Base-by-base conservation (phyloP, 2,329 filamentous ascomycete species). In the Podosphaera leucotricha region DNA sequence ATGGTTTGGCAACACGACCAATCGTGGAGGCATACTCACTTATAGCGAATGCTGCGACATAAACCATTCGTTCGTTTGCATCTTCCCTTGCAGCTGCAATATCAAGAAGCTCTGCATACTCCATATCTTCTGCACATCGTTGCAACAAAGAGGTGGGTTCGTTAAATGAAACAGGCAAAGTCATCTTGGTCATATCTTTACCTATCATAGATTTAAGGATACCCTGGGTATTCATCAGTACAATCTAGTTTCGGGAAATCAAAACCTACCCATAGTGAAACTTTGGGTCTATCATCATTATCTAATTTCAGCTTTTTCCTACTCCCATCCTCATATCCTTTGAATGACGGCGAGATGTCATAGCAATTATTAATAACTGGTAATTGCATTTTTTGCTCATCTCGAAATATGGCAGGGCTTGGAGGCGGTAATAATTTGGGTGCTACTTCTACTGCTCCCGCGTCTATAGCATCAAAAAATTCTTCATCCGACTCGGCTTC, bases 161-260 rank as follows among this genome's bases (percentile, higher is more conserved):
- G 62, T 98, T 98, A 66, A 98, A 95, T 0, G 90, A 93, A 2
- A 98, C 90, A 0, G 90, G 90, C 18, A 98, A 66, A 0, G 90
- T 95, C 87, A 98, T 98, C 66, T 92, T 95, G 33, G 90, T 95
- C 90, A 98, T 95, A 58, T 98, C 90, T 60, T 98, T 95, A 50
- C 90, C 90, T 61, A 98, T 93, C 90, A 98, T 95, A 19, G 87
- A 95, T 65, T 95, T 98, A 50, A 98, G 66, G 53, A 98, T 94
- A 52, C 80, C 80, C 86, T 94, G 50, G 35, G 44, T 44, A 22
- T 40, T 15, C 38, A 44, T 61, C 49, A 63, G 50, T 41, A 41
- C 30, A 13, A n/a, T 19, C 16, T 38, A 40, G 8, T 22, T 30
- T 30, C 38, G 8, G 22, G 44, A 39, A 11, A 22, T 38, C 33